phyloP scores from a whole-genome alignment of 345 rosid species.

The Gynandropsis gynandra region DNA sequence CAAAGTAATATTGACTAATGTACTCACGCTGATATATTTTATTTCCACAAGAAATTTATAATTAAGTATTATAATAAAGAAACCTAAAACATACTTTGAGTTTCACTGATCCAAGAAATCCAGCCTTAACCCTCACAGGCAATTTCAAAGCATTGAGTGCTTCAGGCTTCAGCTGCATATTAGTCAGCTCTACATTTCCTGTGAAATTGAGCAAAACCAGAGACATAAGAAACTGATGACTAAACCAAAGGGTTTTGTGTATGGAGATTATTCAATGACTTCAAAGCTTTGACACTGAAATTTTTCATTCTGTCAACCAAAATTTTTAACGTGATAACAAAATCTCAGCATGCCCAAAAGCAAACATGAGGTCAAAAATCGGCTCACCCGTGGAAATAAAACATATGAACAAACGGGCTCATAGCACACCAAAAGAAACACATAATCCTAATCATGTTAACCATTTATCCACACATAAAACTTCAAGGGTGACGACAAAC shows the following conservation, averaged over 20 bases:
- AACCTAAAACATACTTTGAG: constrained; percentile 62
- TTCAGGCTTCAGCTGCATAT: constrained; percentile 98
- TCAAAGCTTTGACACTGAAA: neutral
- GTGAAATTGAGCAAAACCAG: constrained; percentile 14
- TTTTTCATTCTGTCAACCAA: constrained; percentile 6
- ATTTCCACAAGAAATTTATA: neutral
- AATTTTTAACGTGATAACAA: neutral
- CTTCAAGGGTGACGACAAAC: neutral
- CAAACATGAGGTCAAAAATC: constrained; percentile 7
- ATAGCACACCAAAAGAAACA: constrained; percentile 2
- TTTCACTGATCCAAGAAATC: constrained; percentile 97
- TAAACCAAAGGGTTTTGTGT: neutral
- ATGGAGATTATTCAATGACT: neutral
- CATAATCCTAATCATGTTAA: neutral
- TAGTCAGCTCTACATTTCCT: constrained; percentile 93
- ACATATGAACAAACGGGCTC: constrained; percentile 11
- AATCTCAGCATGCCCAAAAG: neutral
- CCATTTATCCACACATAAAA: neutral
- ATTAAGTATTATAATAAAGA: neutral
- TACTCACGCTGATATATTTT: constrained; percentile 2
- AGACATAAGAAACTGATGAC: constrained; percentile 5
- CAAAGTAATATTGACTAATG: neutral
- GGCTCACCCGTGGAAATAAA: constrained; percentile 1
- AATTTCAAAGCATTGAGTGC: constrained; percentile 90
- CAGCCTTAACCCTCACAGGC: constrained; percentile 98